A percentile compares a stretch with the other conserved stretches of the same genome.
These are phyloP conservation scores for Mikania micrantha DNA, from an alignment of 129 eudicot genomes.

Conservation along the genomic window DNA sequence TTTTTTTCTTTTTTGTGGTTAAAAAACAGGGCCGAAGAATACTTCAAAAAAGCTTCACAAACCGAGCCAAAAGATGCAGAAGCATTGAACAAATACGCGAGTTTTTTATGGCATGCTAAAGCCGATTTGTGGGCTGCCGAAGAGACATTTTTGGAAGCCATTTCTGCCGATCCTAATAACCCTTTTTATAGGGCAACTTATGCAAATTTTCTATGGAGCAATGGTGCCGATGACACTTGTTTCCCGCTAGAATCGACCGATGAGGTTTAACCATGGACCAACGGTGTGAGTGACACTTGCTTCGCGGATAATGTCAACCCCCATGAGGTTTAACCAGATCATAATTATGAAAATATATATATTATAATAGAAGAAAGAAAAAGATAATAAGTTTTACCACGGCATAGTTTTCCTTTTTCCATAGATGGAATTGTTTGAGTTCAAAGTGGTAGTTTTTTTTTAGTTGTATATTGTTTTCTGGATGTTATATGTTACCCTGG, in stretches of 20 bases:
- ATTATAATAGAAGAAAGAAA: neutral
- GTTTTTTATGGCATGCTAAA: slow-evolving; percentile 77
- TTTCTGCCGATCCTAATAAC: slow-evolving; percentile 71
- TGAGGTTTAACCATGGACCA: slow-evolving; percentile 18
- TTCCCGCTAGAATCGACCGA: slow-evolving; percentile 58
- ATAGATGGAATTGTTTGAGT: slow-evolving; percentile 1
- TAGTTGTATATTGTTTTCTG: neutral
- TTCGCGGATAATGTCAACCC: neutral
- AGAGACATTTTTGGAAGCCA: slow-evolving; percentile 76
- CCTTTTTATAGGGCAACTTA: slow-evolving; percentile 64
- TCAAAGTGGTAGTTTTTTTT: neutral
- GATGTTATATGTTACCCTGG: slow-evolving; percentile 14
- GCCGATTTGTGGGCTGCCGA: slow-evolving; percentile 90
- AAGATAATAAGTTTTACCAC: neutral
- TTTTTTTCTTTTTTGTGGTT: neutral
- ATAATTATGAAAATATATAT: neutral
- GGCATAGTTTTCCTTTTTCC: neutral
- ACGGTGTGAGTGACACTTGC: too few species aligned
- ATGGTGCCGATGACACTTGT: slow-evolving; percentile 88
- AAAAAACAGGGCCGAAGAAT: slow-evolving; percentile 73
- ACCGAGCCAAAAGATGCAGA: slow-evolving; percentile 95
- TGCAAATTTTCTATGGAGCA: slow-evolving; percentile 85
- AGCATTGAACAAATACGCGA: slow-evolving; percentile 71
- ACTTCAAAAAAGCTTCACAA: slow-evolving; percentile 69
- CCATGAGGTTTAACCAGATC: neutral